A percentile compares a stretch with the other conserved stretches of the same genome.
phyloP scores from a whole-genome alignment of 2,329 filamentous ascomycete genomes.

The Cadophora sp. region DNA sequence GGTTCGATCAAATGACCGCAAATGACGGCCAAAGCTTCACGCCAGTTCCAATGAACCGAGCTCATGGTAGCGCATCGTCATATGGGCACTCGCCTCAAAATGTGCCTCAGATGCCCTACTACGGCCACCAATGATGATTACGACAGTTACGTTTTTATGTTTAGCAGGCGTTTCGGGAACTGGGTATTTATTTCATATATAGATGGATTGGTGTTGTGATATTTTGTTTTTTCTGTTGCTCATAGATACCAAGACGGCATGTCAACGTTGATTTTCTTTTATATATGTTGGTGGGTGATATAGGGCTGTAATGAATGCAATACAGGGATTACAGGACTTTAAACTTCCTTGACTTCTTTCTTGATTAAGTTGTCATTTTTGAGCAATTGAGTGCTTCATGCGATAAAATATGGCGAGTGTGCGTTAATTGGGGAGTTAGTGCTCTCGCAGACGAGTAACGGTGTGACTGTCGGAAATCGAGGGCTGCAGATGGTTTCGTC shows the following conservation, averaged over 20 bases:
- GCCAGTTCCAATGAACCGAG: constrained; percentile 40
- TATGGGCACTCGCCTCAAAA: constrained; percentile 41
- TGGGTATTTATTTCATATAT: constrained; percentile 11
- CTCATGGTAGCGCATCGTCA: constrained; percentile 38
- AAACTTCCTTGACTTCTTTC: background rate
- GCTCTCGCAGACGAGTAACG: too few species aligned
- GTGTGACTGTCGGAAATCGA: too few species aligned
- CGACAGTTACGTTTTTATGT: constrained; percentile 20
- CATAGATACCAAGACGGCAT: constrained; percentile 42
- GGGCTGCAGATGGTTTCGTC: too few species aligned
- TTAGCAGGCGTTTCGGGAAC: constrained; percentile 5
- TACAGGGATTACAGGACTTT: constrained; percentile 1
- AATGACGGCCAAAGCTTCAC: constrained; percentile 33
- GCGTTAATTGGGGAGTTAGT: too few species aligned
- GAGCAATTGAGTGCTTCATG: too few species aligned
- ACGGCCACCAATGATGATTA: constrained; percentile 31
- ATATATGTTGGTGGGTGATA: constrained; percentile 16
- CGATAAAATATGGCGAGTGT: too few species aligned
- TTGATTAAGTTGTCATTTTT: too few species aligned
- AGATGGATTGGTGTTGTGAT: constrained; percentile 20
- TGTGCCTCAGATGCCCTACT: constrained; percentile 35
- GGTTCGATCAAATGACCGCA: constrained; percentile 36
- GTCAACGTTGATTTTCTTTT: constrained; percentile 21
- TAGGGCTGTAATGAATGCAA: constrained; percentile 23
- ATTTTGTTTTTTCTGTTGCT: constrained; percentile 27